Conservation (phyloP, 1,284 basidiomycete species). For the Phaffia rhodozyma region DNA sequence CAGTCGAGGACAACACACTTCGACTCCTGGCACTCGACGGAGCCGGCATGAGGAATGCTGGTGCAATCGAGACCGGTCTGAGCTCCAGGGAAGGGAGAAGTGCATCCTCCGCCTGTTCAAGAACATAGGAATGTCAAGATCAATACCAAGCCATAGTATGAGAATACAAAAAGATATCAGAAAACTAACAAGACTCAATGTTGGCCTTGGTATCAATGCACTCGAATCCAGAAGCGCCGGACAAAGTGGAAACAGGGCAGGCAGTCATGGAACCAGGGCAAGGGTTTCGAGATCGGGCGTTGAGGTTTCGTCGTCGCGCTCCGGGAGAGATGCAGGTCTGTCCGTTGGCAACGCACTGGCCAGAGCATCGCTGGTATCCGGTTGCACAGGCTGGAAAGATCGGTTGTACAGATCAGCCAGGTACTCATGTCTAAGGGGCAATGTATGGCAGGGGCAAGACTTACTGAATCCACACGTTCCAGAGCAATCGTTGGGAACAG, state of each 20-base stretch:
- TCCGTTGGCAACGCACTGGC: neutral
- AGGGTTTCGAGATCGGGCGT: neutral
- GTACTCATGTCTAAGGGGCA: neutral
- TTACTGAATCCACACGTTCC: neutral
- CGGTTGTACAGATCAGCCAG: neutral
- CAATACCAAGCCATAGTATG: neutral
- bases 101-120: slow-evolving; percentile 24
- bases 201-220: slow-evolving; percentile 22
- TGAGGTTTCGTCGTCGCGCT: neutral
- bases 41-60: slow-evolving; percentile 20
- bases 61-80: slow-evolving; percentile 24
- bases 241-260: slow-evolving; percentile 3
- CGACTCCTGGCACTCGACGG: slow-evolving; percentile 21
- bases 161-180: neutral
- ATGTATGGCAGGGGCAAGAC: neutral
- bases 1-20: slow-evolving; percentile 22
- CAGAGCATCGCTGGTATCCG: neutral
- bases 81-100: slow-evolving; percentile 15
- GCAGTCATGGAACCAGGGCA: slow-evolving; percentile 5
- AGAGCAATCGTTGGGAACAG: neutral
- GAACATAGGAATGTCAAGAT: neutral
- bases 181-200: slow-evolving; percentile 24
- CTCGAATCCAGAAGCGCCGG: slow-evolving; percentile 13
- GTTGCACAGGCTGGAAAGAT: neutral
- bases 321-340: neutral